Percentiles rank a stretch among this genome's conserved stretches.
phyloP scores from a whole-genome alignment of 805 yeast species.

The Cyberlindnera veronae region DNA sequence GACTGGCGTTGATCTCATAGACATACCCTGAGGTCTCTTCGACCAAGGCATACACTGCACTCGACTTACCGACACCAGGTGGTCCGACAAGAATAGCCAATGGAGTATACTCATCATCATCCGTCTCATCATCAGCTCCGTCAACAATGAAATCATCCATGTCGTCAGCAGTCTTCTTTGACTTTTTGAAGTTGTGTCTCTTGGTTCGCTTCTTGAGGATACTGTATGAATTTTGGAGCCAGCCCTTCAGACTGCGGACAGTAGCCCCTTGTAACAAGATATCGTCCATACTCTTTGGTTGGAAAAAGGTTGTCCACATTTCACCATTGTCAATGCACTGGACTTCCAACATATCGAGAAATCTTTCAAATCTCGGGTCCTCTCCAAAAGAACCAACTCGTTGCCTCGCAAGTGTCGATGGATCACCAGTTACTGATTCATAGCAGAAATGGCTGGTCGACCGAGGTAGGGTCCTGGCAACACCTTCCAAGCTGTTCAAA shows the following conservation, averaged over 20 bases:
- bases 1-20: conserved; percentile 78
- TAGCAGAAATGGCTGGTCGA: not conserved
- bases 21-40: conserved; percentile 63
- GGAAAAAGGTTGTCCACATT: conserved; percentile 30
- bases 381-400: conserved; percentile 2
- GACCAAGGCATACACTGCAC: conserved; percentile 66
- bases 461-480: not conserved
- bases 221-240: conserved; percentile 33
- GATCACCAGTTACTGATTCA: not conserved
- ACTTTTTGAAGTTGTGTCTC: conserved; percentile 31
- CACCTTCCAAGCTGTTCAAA: not conserved
- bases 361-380: conserved; percentile 2
- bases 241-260: conserved; percentile 24
- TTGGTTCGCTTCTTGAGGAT: conserved; percentile 33
- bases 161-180: conserved; percentile 24
- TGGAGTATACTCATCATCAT: conserved; percentile 47
- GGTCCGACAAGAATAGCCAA: conserved; percentile 67
- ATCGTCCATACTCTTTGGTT: conserved; percentile 30
- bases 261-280: conserved; percentile 27
- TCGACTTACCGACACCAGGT: conserved; percentile 74
- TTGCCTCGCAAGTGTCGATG: conserved; percentile 1
- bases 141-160: conserved; percentile 33
- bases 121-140: conserved; percentile 21
- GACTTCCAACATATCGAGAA: not conserved
- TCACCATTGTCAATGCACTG: conserved; percentile 4